Evolutionary conservation across 192 early-diverging fungal genomes (phyloP).

Genomic region (Podila minutissima): DNA sequence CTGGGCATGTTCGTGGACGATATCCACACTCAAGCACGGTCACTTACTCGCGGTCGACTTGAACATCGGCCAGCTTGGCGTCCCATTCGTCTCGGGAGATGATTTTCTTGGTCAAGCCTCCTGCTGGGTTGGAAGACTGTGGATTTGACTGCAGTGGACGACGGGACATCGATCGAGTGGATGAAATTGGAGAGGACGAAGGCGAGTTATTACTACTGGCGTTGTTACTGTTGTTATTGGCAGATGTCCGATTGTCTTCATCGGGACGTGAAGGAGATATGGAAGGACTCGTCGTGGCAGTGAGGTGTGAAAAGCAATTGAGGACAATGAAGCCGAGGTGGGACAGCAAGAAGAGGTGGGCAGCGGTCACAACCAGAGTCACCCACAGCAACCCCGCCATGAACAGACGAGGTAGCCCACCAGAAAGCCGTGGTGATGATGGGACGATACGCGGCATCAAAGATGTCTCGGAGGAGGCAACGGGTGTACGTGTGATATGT

Average conservation of each 20-base stretch:
- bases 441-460: background rate
- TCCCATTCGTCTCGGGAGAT: slow-evolving; percentile 88
- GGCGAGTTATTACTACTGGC: background rate
- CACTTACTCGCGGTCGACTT: slow-evolving; percentile 83
- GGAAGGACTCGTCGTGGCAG: slow-evolving; percentile 1
- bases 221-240: background rate
- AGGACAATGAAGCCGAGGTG: slow-evolving; percentile 43
- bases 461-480: background rate
- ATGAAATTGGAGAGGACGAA: background rate
- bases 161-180: slow-evolving; percentile 16
- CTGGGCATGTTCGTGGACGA: background rate
- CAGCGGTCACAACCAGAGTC: slow-evolving; percentile 31
- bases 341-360: slow-evolving; percentile 35
- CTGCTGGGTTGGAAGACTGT: slow-evolving; percentile 35
- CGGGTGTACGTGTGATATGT: background rate
- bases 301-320: slow-evolving; percentile 43
- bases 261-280: slow-evolving; percentile 3
- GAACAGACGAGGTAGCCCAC: slow-evolving; percentile 35
- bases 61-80: slow-evolving; percentile 80
- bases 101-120: slow-evolving; percentile 58
- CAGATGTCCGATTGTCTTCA: background rate
- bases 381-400: slow-evolving; percentile 35
- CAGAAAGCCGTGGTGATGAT: slow-evolving; percentile 14
- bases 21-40: slow-evolving; percentile 1
- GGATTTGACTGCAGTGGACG: slow-evolving; percentile 29